Percentiles rank a stretch among this genome's conserved stretches.
These are phyloP conservation scores for Phlegmacium glaucopus DNA, from an alignment of 768 basidiomycete genomes.

Conservation along the genomic window DNA sequence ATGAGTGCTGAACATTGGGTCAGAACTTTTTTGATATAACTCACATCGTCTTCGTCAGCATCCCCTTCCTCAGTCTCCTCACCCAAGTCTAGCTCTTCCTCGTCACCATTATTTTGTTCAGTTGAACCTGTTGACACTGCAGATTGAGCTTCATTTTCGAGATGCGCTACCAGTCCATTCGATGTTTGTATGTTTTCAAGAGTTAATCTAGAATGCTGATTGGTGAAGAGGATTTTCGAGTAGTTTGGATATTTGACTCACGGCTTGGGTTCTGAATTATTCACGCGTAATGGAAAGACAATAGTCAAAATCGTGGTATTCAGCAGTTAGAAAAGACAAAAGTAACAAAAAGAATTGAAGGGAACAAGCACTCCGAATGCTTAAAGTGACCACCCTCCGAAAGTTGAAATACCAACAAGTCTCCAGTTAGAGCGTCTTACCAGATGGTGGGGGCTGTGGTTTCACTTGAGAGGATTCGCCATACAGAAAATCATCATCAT, in stretches of 20 bases:
- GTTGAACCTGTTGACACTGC: conserved; percentile 18
- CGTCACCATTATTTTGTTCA: conserved; percentile 37
- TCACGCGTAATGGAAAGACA: conserved; percentile 36
- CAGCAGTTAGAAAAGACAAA: conserved; percentile 21
- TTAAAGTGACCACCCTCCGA: not conserved
- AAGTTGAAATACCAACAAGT: conserved; percentile 4
- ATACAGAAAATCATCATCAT: conserved; percentile 80
- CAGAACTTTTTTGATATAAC: not conserved
- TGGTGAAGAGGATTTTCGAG: conserved; percentile 9
- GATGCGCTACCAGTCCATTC: conserved; percentile 47
- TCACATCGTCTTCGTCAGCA: conserved; percentile 17
- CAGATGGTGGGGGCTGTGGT: conserved; percentile 35
- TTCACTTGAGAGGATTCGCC: conserved; percentile 45
- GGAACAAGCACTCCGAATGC: conserved; percentile 7
- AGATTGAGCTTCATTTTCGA: conserved; percentile 40
- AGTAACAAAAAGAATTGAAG: conserved; percentile 28
- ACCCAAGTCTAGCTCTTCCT: conserved; percentile 27
- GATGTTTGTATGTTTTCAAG: conserved; percentile 40
- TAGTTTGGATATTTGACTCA: conserved; percentile 39
- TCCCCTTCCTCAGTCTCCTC: conserved; percentile 44
- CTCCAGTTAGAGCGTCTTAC: conserved; percentile 37
- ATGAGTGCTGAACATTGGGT: not conserved
- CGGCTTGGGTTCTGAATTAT: conserved; percentile 55
- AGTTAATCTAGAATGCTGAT: conserved; percentile 27
- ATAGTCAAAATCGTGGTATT: conserved; percentile 41